phyloP scores from a whole-genome alignment of 2,329 filamentous ascomycete species.

The Diaporthe australafricana region DNA sequence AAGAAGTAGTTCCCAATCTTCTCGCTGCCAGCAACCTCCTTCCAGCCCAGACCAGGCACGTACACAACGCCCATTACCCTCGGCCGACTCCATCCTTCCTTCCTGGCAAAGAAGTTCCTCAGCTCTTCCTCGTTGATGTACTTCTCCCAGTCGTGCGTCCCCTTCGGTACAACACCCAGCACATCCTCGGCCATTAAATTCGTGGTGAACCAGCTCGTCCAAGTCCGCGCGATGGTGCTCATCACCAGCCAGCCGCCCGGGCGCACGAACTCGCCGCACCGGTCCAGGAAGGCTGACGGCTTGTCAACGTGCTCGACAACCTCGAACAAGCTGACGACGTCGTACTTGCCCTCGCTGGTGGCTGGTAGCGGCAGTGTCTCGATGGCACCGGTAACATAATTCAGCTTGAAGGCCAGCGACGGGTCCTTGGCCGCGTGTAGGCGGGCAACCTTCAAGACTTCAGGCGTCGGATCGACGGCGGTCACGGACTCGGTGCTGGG shows the following conservation, averaged over 20 bases:
- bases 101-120: constrained; percentile 63
- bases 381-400: constrained; percentile 81
- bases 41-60: constrained; percentile 92
- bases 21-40: constrained; percentile 82
- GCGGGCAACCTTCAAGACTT: constrained; percentile 80
- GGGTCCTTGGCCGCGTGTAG: constrained; percentile 83
- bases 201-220: constrained; percentile 90
- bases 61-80: constrained; percentile 86
- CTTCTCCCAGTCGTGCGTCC: constrained; percentile 96
- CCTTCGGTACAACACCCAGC: constrained; percentile 86
- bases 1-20: constrained; percentile 97
- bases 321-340: constrained; percentile 91
- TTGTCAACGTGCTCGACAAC: constrained; percentile 92
- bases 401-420: constrained; percentile 69
- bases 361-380: constrained; percentile 70
- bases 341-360: constrained; percentile 64
- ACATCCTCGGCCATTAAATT: constrained; percentile 93
- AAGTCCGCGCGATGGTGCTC: constrained; percentile 91
- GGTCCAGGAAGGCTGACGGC: constrained; percentile 79
- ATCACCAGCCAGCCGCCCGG: constrained; percentile 94
- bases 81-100: constrained; percentile 69
- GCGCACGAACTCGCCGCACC: constrained; percentile 79
- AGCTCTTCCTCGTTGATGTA: constrained; percentile 92
- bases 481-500: constrained; percentile 72
- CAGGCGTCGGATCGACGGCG: constrained; percentile 81